Evolutionary conservation across 371 early-diverging fungal genomes (phyloP).

Genomic region (Mucor piriformis): DNA sequence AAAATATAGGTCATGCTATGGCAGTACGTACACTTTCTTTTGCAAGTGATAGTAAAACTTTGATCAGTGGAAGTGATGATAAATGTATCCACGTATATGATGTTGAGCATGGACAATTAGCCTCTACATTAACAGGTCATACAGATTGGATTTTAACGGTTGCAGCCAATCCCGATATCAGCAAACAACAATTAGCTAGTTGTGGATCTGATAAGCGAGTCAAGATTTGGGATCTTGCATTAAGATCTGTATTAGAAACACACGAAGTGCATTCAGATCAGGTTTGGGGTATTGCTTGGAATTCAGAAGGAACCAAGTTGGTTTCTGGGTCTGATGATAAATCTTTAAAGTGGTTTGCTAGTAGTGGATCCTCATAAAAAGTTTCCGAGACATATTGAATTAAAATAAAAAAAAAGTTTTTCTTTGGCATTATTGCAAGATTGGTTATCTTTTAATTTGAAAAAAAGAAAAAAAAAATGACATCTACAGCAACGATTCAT

Average conservation of each 20-base stretch:
- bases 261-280: slow-evolving; percentile 81
- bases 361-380: slow-evolving; percentile 46
- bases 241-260: slow-evolving; percentile 76
- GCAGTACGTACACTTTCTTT: slow-evolving; percentile 75
- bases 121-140: slow-evolving; percentile 77
- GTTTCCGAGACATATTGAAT: neutral
- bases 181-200: slow-evolving; percentile 74
- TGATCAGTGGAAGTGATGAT: slow-evolving; percentile 82
- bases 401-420: neutral
- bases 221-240: slow-evolving; percentile 81
- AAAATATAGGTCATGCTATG: slow-evolving; percentile 70
- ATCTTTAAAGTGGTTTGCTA: slow-evolving; percentile 56
- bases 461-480: neutral
- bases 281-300: slow-evolving; percentile 82
- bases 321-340: slow-evolving; percentile 78
- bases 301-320: slow-evolving; percentile 74
- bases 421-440: neutral
- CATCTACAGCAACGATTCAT: neutral
- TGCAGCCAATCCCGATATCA: slow-evolving; percentile 65
- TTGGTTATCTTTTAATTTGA: no score
- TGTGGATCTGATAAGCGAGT: slow-evolving; percentile 76
- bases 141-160: slow-evolving; percentile 78
- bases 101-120: slow-evolving; percentile 76
- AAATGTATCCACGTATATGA: slow-evolving; percentile 83
- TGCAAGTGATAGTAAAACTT: slow-evolving; percentile 70